Conservation (phyloP, 306 rosid genomes). For the Vigna mungo region DNA sequence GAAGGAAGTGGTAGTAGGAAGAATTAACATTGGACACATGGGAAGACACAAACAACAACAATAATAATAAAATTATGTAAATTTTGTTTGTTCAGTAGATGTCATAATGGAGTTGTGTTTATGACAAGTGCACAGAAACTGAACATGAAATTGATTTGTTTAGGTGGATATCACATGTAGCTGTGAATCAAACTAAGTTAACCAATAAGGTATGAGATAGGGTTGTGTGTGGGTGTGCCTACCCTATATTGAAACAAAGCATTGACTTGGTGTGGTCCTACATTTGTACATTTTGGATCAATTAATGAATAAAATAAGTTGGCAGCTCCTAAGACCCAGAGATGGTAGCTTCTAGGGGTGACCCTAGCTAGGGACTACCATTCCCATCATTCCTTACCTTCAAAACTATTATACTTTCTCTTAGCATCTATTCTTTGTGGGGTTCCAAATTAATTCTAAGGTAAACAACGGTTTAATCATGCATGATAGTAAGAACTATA, state of each 20-base stretch:
- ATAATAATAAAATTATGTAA: not conserved
- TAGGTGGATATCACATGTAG: slow-evolving; percentile 49
- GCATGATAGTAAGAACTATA: not conserved
- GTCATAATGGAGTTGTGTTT: slow-evolving; percentile 10
- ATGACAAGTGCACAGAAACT: slow-evolving; percentile 44
- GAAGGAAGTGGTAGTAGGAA: not conserved
- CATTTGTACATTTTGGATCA: slow-evolving; percentile 21
- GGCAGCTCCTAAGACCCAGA: slow-evolving; percentile 2
- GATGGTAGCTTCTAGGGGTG: not conserved
- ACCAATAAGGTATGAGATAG: slow-evolving; percentile 42
- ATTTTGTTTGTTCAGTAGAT: slow-evolving; percentile 23
- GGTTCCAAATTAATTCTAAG: not conserved
- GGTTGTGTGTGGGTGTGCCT: slow-evolving; percentile 47
- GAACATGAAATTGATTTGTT: slow-evolving; percentile 48
- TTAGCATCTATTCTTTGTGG: not conserved
- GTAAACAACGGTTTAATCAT: not conserved
- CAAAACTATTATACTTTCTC: not conserved
- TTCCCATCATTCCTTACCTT: not conserved
- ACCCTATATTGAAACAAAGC: slow-evolving; percentile 25
- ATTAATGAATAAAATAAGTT: slow-evolving; percentile 9
- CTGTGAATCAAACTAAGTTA: slow-evolving; percentile 37
- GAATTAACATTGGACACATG: not conserved
- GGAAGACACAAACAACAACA: not conserved
- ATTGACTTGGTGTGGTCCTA: slow-evolving; percentile 52
- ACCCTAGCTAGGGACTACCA: not conserved